Evolutionary conservation across 441 rosid genomes (phyloP).

Genomic region (Populus hybrid): DNA sequence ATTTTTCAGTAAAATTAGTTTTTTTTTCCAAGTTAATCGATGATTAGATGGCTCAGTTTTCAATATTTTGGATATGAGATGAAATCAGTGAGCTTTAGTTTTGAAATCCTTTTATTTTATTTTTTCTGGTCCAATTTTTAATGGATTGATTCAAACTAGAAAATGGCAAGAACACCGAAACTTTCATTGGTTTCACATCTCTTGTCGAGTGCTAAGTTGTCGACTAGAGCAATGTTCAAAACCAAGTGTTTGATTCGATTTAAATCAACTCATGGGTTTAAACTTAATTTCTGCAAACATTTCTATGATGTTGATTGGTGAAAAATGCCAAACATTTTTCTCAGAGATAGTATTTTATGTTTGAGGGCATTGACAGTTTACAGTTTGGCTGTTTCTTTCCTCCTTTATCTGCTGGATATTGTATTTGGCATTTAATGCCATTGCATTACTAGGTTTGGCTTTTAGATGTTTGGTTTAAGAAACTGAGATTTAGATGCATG

Average conservation of each 20-base stretch:
- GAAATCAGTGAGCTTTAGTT: not conserved
- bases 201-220: not conserved
- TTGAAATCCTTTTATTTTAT: too few species aligned
- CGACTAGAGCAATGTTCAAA: not conserved
- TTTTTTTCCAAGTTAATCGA: not conserved
- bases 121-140: not conserved
- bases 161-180: not conserved
- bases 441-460: not conserved
- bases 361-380: not conserved
- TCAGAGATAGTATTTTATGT: not conserved
- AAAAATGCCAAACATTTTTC: not conserved
- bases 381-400: too few species aligned
- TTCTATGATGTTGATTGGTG: not conserved
- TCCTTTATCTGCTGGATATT: not conserved
- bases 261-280: not conserved
- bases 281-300: not conserved
- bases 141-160: not conserved
- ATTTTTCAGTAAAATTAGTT: not conserved
- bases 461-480: not conserved
- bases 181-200: not conserved
- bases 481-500: not conserved
- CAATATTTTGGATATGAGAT: not conserved
- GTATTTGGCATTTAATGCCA: not conserved
- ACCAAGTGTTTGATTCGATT: not conserved
- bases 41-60: not conserved